Evolutionary conservation across 2,329 filamentous ascomycete genomes (phyloP).

Genomic region (Fusarium torulosum): DNA sequence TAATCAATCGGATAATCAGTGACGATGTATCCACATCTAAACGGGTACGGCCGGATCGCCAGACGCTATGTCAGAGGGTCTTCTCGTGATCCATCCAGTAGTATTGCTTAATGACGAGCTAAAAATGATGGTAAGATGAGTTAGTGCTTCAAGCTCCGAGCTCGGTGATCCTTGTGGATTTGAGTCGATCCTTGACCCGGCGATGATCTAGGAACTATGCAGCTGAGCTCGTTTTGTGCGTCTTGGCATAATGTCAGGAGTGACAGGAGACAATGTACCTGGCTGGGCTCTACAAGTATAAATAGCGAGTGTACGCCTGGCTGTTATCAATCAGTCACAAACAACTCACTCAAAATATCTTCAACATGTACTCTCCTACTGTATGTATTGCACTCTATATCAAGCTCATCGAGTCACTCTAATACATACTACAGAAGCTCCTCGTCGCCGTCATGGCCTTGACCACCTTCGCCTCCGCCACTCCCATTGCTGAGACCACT

Average conservation of each 20-base stretch:
- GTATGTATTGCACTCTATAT: neutral
- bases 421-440: neutral
- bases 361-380: neutral
- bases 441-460: conserved; percentile 1
- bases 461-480: neutral
- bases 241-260: neutral
- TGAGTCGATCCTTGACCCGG: neutral
- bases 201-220: neutral
- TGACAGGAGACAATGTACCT: no score
- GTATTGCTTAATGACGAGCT: neutral
- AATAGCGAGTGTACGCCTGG: neutral
- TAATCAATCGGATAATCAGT: conserved; percentile 7
- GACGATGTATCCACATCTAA: neutral
- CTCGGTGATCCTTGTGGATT: neutral
- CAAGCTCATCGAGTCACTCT: neutral
- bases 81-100: neutral
- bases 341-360: neutral
- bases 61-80: neutral
- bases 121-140: no score
- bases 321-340: neutral
- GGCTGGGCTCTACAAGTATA: neutral
- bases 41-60: neutral
- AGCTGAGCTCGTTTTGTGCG: neutral
- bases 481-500: neutral
- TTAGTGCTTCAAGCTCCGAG: no score